These are phyloP conservation scores for Citrus glauca DNA, from an alignment of 345 rosid species.

Conservation along the genomic window DNA sequence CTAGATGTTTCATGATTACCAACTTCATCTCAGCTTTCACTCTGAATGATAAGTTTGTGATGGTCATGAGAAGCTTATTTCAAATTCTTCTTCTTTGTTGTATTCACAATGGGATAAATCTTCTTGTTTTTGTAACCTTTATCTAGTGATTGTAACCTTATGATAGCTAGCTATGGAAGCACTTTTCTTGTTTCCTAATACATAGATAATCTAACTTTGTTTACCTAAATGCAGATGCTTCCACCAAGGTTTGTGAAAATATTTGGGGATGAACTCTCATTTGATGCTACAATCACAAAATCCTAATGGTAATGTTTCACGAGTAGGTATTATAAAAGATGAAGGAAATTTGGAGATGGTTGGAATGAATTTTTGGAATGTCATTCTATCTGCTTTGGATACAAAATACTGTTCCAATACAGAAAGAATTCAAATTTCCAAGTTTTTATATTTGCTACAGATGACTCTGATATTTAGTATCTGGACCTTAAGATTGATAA, in stretches of 20 bases:
- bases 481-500: not conserved
- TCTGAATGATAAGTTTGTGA: not conserved
- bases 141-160: not conserved
- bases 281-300: constrained; percentile 20
- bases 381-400: constrained; percentile 27
- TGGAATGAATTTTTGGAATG: constrained; percentile 36
- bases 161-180: not conserved
- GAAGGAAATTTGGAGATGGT: constrained; percentile 30
- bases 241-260: constrained; percentile 35
- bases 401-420: constrained; percentile 34
- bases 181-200: not conserved
- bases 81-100: not conserved
- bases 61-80: not conserved
- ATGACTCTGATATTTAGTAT: constrained; percentile 33
- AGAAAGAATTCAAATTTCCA: constrained; percentile 32
- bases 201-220: not conserved
- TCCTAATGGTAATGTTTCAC: constrained; percentile 36
- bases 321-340: constrained; percentile 22
- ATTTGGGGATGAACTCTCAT: constrained; percentile 32
- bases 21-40: not conserved
- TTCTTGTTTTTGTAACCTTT: not conserved
- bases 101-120: not conserved
- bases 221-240: constrained; percentile 23
- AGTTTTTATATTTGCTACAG: constrained; percentile 25
- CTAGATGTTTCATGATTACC: not conserved